Percentiles rank a stretch among this genome's conserved stretches.
Evolutionary conservation across 2,329 filamentous ascomycete genomes (phyloP).

Genomic region (Fusarium graminum): DNA sequence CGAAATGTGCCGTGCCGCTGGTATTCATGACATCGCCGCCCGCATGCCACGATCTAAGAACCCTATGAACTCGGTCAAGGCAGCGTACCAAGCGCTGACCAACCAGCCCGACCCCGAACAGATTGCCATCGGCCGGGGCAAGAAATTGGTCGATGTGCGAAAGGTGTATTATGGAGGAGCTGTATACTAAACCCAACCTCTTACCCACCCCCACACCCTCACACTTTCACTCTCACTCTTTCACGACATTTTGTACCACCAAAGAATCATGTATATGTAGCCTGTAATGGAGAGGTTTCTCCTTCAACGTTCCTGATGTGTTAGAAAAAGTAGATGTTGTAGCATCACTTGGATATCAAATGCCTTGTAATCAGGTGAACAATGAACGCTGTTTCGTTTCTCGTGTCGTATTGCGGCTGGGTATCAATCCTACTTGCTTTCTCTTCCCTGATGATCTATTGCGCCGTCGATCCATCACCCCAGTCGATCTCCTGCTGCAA

Average conservation of each 20-base stretch:
- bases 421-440: conserved; percentile 36
- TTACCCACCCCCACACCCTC: not conserved
- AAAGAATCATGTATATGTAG: conserved; percentile 45
- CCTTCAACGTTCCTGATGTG: conserved; percentile 23
- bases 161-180: conserved; percentile 96
- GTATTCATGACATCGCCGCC: conserved; percentile 88
- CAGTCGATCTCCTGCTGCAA: conserved; percentile 95
- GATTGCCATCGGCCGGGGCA: conserved; percentile 88
- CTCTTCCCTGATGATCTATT: conserved; percentile 34
- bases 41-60: conserved; percentile 88
- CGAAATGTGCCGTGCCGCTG: conserved; percentile 89
- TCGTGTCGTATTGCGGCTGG: conserved; percentile 30
- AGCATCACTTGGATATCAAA: conserved; percentile 35
- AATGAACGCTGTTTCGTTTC: conserved; percentile 31
- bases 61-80: conserved; percentile 98
- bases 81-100: conserved; percentile 83
- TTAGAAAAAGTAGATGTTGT: conserved; percentile 24
- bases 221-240: not conserved
- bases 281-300: conserved; percentile 41
- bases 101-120: conserved; percentile 90
- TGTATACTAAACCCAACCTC: conserved; percentile 63
- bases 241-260: conserved; percentile 42
- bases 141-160: conserved; percentile 94
- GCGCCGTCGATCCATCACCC: conserved; percentile 63
- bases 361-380: conserved; percentile 19